phyloP scores from a whole-genome alignment of 495 filamentous ascomycete species.

The Neurospora sp. region DNA sequence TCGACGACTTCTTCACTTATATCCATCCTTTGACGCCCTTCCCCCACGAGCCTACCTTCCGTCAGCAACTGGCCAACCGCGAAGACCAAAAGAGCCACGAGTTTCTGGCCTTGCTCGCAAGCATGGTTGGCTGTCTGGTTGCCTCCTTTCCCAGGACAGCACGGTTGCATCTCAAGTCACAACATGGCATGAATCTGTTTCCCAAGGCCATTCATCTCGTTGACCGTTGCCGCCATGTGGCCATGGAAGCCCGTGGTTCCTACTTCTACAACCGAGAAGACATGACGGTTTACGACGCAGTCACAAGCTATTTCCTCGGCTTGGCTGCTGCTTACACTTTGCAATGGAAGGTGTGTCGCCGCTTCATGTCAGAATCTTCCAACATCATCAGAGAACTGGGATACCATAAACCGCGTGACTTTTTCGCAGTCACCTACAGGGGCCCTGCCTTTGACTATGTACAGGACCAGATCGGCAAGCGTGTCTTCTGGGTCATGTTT shows the following conservation, averaged over 20 bases:
- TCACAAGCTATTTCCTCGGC: conserved; percentile 75
- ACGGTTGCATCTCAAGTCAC: conserved; percentile 54
- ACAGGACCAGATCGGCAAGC: conserved; percentile 64
- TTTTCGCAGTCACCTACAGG: conserved; percentile 20
- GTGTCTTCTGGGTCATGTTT: conserved; percentile 71
- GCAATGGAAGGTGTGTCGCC: conserved; percentile 53
- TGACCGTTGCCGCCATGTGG: conserved; percentile 62
- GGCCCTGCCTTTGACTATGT: conserved; percentile 51
- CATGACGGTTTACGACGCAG: conserved; percentile 68
- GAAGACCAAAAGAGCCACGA: conserved; percentile 58
- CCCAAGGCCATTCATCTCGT: conserved; percentile 64
- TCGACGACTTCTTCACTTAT: conserved; percentile 86
- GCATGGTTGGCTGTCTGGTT: conserved; percentile 69
- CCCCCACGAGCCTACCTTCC: conserved; percentile 79
- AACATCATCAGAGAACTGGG: conserved; percentile 60
- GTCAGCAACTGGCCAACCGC: conserved; percentile 55
- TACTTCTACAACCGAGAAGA: conserved; percentile 55
- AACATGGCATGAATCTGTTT: conserved; percentile 42
- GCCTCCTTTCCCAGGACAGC: conserved; percentile 77
- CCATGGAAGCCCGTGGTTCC: conserved; percentile 58
- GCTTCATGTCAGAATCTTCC: conserved; percentile 66
- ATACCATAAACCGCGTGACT: conserved; percentile 41
- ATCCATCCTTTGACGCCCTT: conserved; percentile 81
- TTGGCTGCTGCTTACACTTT: conserved; percentile 61
- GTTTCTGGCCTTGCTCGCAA: conserved; percentile 69